Conservation (phyloP, 1,139 yeast genomes). For the Yamadazyma diospyri region DNA sequence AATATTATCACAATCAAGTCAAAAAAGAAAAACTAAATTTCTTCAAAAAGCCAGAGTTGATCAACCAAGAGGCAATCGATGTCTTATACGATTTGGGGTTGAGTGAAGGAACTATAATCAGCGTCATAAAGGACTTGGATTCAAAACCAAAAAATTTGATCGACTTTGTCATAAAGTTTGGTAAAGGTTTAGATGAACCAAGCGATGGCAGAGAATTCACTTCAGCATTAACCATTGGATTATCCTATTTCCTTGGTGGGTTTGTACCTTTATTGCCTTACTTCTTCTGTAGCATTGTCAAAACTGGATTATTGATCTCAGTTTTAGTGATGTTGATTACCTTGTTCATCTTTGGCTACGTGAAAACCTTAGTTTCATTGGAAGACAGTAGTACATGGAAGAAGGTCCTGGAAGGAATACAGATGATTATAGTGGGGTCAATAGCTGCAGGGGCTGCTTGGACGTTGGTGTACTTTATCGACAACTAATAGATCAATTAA, state of each 20-base stretch:
- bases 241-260: constrained; percentile 74
- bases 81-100: constrained; percentile 70
- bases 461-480: constrained; percentile 81
- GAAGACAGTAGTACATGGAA: constrained; percentile 60
- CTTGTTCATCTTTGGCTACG: constrained; percentile 79
- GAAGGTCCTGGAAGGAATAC: constrained; percentile 75
- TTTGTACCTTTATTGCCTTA: constrained; percentile 78
- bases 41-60: constrained; percentile 58
- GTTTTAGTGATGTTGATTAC: constrained; percentile 83
- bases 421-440: constrained; percentile 92
- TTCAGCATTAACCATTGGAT: constrained; percentile 73
- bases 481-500: too few species aligned
- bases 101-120: constrained; percentile 59
- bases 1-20: constrained; percentile 68
- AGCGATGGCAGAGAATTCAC: constrained; percentile 75
- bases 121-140: constrained; percentile 67
- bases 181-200: constrained; percentile 77
- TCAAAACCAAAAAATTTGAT: constrained; percentile 64
- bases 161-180: constrained; percentile 69
- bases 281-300: constrained; percentile 71
- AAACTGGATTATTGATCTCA: constrained; percentile 71
- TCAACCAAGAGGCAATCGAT: constrained; percentile 70
- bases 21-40: constrained; percentile 66
- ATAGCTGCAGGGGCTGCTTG: constrained; percentile 97
- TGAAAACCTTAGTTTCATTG: constrained; percentile 80